Percentiles rank a stretch among this genome's conserved stretches.
Conservation (phyloP, 108 stramenopile species). For the Fragilaria crotonensis region DNA sequence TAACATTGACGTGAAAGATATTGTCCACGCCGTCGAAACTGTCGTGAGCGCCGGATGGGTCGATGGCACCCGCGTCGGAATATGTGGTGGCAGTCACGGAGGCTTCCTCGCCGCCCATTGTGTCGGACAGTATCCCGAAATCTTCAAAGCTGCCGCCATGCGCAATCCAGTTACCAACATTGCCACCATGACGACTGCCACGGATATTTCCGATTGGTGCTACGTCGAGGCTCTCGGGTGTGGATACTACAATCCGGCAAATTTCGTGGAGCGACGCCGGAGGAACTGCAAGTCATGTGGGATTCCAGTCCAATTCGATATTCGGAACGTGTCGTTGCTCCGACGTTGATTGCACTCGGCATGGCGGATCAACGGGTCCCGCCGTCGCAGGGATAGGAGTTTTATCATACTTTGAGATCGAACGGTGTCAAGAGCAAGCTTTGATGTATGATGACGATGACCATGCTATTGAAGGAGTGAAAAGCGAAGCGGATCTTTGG, state of each 20-base stretch:
- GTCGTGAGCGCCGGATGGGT: conserved; percentile 31
- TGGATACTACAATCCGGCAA: conserved; percentile 43
- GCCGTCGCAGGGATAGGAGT: conserved; percentile 70
- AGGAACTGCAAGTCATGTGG: conserved; percentile 52
- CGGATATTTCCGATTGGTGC: conserved; percentile 95
- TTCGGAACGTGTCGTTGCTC: conserved; percentile 65
- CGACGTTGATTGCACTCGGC: conserved; percentile 83
- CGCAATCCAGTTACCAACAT: conserved; percentile 93
- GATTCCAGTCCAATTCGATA: conserved; percentile 61
- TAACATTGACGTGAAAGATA: conserved; percentile 65
- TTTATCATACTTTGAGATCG: conserved; percentile 64
- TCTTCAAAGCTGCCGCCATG: conserved; percentile 85
- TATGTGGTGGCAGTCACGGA: conserved; percentile 90
- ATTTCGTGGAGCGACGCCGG: conserved; percentile 44
- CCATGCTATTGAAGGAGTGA: conserved; percentile 65
- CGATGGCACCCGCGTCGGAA: conserved; percentile 46
- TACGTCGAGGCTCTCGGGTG: conserved; percentile 64
- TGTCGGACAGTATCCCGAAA: conserved; percentile 71
- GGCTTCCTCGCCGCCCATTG: conserved; percentile 85
- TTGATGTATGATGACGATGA: conserved; percentile 66
- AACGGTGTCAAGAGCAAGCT: conserved; percentile 52
- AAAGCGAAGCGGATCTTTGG: conserved; percentile 75
- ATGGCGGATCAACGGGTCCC: conserved; percentile 68
- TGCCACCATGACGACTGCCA: conserved; percentile 75
- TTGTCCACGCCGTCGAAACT: conserved; percentile 44